Conservation (phyloP, 2,329 filamentous ascomycete genomes). For the Aspergillus felis region DNA sequence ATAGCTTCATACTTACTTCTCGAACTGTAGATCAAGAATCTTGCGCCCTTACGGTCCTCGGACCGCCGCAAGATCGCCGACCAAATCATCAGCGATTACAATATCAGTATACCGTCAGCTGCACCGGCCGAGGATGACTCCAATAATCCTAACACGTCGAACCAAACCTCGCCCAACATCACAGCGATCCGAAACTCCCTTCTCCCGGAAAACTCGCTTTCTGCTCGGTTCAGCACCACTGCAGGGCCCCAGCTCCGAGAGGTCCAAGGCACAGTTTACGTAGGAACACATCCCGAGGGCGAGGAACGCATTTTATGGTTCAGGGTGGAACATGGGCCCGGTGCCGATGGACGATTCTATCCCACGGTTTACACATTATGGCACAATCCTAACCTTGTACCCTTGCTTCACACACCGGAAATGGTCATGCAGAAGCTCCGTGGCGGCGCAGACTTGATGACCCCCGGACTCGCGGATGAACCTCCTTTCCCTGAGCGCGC, state of each 20-base stretch:
- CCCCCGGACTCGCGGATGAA: constrained; percentile 60
- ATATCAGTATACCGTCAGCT: constrained; percentile 45
- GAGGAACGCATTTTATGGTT: constrained; percentile 64
- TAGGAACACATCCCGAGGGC: constrained; percentile 54
- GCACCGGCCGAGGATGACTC: constrained; percentile 29
- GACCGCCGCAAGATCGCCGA: constrained; percentile 65
- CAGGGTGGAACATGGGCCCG: constrained; percentile 53
- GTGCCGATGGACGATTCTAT: constrained; percentile 39
- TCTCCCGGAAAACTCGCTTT: constrained; percentile 60
- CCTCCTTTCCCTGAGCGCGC: constrained; percentile 60
- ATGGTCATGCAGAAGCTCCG: constrained; percentile 59
- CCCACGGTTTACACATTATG: constrained; percentile 63
- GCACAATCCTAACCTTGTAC: constrained; percentile 58
- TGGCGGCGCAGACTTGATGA: constrained; percentile 66
- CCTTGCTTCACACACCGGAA: constrained; percentile 60
- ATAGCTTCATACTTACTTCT: constrained; percentile 5
- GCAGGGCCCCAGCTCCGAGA: constrained; percentile 58
- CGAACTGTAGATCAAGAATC: constrained; percentile 57
- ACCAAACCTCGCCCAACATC: constrained; percentile 45
- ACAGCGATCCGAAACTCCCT: constrained; percentile 54
- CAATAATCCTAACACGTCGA: constrained; percentile 39
- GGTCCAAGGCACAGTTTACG: constrained; percentile 62
- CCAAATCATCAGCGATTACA: constrained; percentile 61
- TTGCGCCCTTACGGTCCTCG: constrained; percentile 62
- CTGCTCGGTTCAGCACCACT: constrained; percentile 63